Conservation (phyloP, 129 eudicot genomes). For the Lactuca saligna region DNA sequence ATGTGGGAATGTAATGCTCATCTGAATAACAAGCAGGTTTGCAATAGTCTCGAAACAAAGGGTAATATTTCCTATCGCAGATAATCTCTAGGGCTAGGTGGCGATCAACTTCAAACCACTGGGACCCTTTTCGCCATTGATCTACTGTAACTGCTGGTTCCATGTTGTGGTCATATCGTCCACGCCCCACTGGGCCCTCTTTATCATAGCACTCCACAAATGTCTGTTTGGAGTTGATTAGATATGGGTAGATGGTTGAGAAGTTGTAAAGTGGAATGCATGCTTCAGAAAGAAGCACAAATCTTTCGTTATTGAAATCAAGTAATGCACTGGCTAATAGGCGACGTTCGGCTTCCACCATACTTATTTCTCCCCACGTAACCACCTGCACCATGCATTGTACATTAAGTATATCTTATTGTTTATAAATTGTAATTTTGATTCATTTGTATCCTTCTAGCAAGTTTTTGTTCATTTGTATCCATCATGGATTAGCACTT, state of each 20-base stretch:
- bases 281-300: conserved; percentile 70
- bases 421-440: not conserved
- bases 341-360: conserved; percentile 80
- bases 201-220: conserved; percentile 63
- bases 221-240: conserved; percentile 44
- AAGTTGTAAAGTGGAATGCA: conserved; percentile 79
- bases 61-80: conserved; percentile 41
- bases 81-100: conserved; percentile 59
- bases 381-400: conserved; percentile 46
- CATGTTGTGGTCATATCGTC: conserved; percentile 54
- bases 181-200: conserved; percentile 60
- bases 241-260: conserved; percentile 50
- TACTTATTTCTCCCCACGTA: conserved; percentile 65
- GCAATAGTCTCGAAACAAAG: conserved; percentile 49
- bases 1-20: conserved; percentile 74
- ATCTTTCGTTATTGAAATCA: conserved; percentile 59
- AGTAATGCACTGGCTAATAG: conserved; percentile 71
- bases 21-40: conserved; percentile 73
- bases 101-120: conserved; percentile 72
- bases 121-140: conserved; percentile 81
- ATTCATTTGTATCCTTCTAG: not conserved
- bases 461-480: too few relatives aligned
- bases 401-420: not conserved
- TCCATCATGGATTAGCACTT: too few relatives aligned
- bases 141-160: conserved; percentile 36